phyloP scores from a whole-genome alignment of 2,329 filamentous ascomycete species.

The Fusarium heterosporum region DNA sequence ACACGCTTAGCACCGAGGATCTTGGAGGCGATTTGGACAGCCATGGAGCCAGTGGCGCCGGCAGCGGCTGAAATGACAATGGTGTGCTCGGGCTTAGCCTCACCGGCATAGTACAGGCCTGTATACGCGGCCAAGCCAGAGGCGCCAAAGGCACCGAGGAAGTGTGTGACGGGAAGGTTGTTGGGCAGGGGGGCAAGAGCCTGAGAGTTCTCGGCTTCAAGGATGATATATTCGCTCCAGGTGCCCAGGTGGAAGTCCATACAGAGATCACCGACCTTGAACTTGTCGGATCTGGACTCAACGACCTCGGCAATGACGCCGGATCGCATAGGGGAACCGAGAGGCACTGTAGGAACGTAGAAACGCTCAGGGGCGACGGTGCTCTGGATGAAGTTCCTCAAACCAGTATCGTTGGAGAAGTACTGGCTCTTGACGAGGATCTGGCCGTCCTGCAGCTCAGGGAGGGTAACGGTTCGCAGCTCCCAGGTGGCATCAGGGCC shows the following conservation, averaged over 20 bases:
- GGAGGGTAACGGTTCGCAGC: constrained; percentile 43
- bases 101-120: constrained; percentile 42
- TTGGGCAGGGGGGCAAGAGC: constrained; percentile 42
- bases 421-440: constrained; percentile 47
- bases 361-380: constrained; percentile 46
- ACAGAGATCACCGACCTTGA: constrained; percentile 46
- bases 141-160: constrained; percentile 47
- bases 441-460: constrained; percentile 44
- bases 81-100: constrained; percentile 47
- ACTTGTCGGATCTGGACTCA: constrained; percentile 42
- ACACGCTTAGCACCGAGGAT: constrained; percentile 47
- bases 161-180: constrained; percentile 43
- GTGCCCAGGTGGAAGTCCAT: constrained; percentile 48
- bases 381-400: constrained; percentile 48
- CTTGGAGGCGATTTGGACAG: constrained; percentile 48
- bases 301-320: constrained; percentile 48
- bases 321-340: constrained; percentile 47
- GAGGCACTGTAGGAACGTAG: constrained; percentile 47
- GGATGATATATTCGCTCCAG: constrained; percentile 47
- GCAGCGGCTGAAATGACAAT: constrained; percentile 48
- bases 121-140: constrained; percentile 47
- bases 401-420: constrained; percentile 48
- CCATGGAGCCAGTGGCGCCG: constrained; percentile 48
- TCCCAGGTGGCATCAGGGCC: constrained; percentile 47
- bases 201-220: constrained; percentile 45